Evolutionary conservation across 805 yeast species (phyloP), one percentile per base, ranked within the genome.

Genomic region (Diddensiella santjacobensis): DNA sequence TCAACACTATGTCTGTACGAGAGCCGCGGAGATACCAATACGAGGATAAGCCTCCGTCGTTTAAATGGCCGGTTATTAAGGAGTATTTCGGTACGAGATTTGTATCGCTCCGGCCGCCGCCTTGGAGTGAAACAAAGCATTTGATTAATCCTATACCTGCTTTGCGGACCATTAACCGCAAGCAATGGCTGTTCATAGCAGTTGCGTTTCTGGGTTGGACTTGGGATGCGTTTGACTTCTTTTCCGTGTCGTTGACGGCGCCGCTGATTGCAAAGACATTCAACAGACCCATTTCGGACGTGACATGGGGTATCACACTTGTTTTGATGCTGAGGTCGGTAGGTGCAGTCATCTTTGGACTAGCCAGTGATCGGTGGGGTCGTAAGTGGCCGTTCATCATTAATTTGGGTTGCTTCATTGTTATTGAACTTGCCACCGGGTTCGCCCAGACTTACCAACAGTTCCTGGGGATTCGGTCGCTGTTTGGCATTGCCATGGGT

Each of bases 301-400:
- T 84, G 56, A 79, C 87, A 8, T 83, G 87, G 86, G 89, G 87
- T 42, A 75, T 84, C 53, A 81, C 87, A 10, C 69, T 82, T 52
- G 88, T 82, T 40, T 72, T 83, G 23, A 83, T 83, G 87, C 70
- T 83, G 48, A 72, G 90, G 48, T 76, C 86, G 2, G 80, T 80
- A 2, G 90, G 90, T 39, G 88, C 90, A 1, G 64, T 82, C 13
- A 68, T 78, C 29, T 81, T 83, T 59, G 90, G 90, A 38, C 62
- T 74, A 20, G 66, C 78, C 54, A 75, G 81, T 22, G 90, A 83
- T 59, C 69, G 71, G 36, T 76, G 72, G 58, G 87, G 87, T n/a
- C 73, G 88, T 56, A 82, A 80, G 58, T 79, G 81, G 74, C 83
- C 88, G 1, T 81, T 75, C 56, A 71, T 83, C 30, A 58, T 68